A percentile compares a stretch with the other conserved stretches of the same genome.
These are phyloP conservation scores for Grigorovia transvaalensis DNA, from an alignment of 805 yeast genomes.

Conservation along the genomic window DNA sequence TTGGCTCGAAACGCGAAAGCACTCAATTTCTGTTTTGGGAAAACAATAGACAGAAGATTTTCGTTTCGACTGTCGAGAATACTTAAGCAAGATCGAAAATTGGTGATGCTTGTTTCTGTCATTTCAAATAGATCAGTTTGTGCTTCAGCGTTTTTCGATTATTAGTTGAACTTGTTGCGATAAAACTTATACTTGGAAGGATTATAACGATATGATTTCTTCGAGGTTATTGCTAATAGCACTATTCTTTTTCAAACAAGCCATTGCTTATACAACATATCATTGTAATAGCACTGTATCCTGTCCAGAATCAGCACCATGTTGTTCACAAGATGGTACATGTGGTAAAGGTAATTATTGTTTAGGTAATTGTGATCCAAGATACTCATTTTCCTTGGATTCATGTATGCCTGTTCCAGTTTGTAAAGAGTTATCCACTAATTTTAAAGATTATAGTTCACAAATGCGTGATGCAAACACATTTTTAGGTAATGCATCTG, in stretches of 20 bases:
- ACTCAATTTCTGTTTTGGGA: background rate
- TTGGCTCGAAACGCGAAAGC: background rate
- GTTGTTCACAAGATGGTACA: conserved; percentile 72
- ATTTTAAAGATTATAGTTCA: conserved; percentile 31
- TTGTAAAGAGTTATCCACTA: conserved; percentile 41
- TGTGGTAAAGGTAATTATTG: conserved; percentile 72
- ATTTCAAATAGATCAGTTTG: background rate
- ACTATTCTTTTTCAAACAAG: background rate
- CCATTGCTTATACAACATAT: conserved; percentile 1
- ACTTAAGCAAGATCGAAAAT: background rate
- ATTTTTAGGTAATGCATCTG: conserved; percentile 63
- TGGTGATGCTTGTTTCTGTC: background rate
- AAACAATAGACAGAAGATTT: background rate
- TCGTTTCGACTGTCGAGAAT: background rate
- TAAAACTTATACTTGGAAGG: background rate
- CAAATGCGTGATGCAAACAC: conserved; percentile 28
- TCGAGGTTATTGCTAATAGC: background rate
- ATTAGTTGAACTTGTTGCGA: too few species aligned
- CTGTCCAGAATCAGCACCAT: conserved; percentile 76
- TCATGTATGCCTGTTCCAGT: conserved; percentile 85
- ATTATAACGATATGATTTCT: background rate
- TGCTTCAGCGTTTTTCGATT: background rate
- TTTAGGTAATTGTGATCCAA: conserved; percentile 81
- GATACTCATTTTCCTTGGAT: conserved; percentile 44
- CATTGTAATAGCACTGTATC: conserved; percentile 42